Evolutionary conservation across 495 filamentous ascomycete genomes (phyloP).

Genomic region (Cenococcum geophilum): DNA sequence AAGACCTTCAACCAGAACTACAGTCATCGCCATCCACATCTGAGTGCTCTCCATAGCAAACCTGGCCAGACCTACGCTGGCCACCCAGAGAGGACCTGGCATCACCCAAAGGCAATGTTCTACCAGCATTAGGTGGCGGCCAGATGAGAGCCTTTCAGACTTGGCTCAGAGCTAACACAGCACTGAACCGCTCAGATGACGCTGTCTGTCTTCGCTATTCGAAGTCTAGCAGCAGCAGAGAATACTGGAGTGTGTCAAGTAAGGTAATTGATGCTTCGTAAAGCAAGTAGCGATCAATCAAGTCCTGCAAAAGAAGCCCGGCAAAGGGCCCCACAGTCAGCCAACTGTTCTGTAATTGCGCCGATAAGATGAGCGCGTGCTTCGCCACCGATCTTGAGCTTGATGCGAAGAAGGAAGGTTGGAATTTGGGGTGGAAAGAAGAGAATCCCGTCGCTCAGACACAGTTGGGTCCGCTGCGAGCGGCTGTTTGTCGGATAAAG

Average conservation of each 20-base stretch:
- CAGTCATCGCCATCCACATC: background rate
- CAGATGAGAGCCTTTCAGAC: background rate
- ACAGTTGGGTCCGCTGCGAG: conserved; percentile 10
- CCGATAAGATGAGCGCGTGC: background rate
- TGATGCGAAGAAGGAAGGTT: background rate
- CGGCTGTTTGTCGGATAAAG: conserved; percentile 7
- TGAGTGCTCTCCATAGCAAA: background rate
- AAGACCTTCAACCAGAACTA: background rate
- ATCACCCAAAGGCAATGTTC: background rate
- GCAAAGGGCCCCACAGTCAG: background rate
- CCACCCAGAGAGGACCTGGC: background rate
- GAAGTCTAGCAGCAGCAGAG: conserved; percentile 1
- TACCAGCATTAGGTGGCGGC: background rate
- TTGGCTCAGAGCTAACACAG: background rate
- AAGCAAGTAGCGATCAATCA: background rate
- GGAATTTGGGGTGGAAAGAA: background rate
- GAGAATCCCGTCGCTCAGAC: conserved; percentile 11
- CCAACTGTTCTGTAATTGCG: background rate
- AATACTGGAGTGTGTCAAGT: conserved; percentile 1
- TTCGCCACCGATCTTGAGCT: background rate
- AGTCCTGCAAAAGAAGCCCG: conserved; percentile 6
- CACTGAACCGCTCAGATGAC: background rate
- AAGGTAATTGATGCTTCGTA: conserved; percentile 1
- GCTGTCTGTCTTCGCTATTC: background rate
- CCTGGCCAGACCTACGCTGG: background rate